Conservation (phyloP, 1,284 basidiomycete species). For the Apiotrichum brassicae region DNA sequence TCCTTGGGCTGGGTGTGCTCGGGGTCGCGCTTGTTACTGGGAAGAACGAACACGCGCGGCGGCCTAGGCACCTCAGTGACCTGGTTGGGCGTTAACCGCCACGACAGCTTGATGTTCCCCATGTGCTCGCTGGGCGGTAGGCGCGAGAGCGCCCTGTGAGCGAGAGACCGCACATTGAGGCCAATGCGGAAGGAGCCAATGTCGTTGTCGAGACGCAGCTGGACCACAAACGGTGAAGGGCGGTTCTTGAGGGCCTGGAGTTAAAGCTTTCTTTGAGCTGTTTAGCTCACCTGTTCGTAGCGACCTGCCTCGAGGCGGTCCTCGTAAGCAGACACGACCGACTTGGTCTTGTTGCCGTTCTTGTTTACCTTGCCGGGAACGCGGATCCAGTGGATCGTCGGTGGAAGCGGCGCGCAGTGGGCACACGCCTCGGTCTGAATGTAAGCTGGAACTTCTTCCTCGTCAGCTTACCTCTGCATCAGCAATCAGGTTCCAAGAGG, state of each 20-base stretch:
- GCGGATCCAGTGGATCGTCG: conserved; percentile 66
- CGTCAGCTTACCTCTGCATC: conserved; percentile 24
- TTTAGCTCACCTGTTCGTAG: conserved; percentile 57
- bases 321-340: conserved; percentile 57
- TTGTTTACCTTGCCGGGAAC: conserved; percentile 41
- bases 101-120: conserved; percentile 57
- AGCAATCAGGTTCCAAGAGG: conserved; percentile 57
- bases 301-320: conserved; percentile 75
- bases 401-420: conserved; percentile 71
- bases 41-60: conserved; percentile 55
- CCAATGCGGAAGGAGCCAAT: conserved; percentile 73
- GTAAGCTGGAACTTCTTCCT: too few species aligned
- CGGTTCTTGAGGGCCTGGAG: conserved; percentile 65
- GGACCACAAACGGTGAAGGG: conserved; percentile 79
- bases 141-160: conserved; percentile 78
- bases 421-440: conserved; percentile 46
- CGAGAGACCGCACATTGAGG: conserved; percentile 76
- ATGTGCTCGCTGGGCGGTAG: conserved; percentile 60
- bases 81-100: conserved; percentile 65
- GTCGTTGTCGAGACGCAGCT: conserved; percentile 61
- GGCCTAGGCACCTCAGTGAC: conserved; percentile 49
- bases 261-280: not conserved
- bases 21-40: conserved; percentile 70
- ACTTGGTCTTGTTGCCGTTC: conserved; percentile 35
- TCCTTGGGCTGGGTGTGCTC: conserved; percentile 69